Base-by-base conservation (phyloP, 345 rosid species). In the Eucalyptus microcorys region DNA sequence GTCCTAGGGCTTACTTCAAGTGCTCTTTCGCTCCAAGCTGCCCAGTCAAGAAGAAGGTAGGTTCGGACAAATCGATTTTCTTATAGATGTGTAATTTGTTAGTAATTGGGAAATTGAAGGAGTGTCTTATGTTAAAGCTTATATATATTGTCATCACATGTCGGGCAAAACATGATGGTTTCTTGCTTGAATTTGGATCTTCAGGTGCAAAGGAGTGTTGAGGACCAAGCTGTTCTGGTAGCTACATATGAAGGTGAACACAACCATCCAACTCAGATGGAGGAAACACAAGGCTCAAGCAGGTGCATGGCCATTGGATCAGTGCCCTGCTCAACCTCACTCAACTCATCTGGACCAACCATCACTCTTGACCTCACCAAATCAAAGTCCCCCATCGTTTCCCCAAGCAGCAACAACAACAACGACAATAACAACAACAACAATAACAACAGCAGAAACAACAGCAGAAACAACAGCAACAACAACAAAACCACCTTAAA, bases 231-330 rank as follows among this genome's bases (percentile, higher is more conserved):
- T 1, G 93, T 98, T 16, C 53, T 98, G 52, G 99, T 98, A 26
- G 99, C 99, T 21, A 98, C 99, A 11, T 98, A 98, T 53, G 99
- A 98, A 89, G 99, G 99, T 34, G 99, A 96, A 90, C 99, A 98
- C 93, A 98, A 96, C 92, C 99, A 98, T 94, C 97, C 97, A 48
- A 93, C 97, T 16, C 95, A 94, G 83, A 87, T 89, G 88, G 99
- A 97, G 68, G 92, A 96, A 87, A 91, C 93, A 88, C 87, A 93
- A 4, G 91, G 95, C 53, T 86, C 94, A 42, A 94, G 88, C 93
- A 94, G 95, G 27, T 85, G 90, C 59, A 84, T 85, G 52, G 59
- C 92, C 48, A 81, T 87, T 85, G 92, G 94, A 87, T 87, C 95
- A 76, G 95, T 81, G 57, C 90, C 95, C n/a, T 88, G 93, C 91